phyloP scores from a whole-genome alignment of 306 rosid genomes.

The Prosopis cineraria region DNA sequence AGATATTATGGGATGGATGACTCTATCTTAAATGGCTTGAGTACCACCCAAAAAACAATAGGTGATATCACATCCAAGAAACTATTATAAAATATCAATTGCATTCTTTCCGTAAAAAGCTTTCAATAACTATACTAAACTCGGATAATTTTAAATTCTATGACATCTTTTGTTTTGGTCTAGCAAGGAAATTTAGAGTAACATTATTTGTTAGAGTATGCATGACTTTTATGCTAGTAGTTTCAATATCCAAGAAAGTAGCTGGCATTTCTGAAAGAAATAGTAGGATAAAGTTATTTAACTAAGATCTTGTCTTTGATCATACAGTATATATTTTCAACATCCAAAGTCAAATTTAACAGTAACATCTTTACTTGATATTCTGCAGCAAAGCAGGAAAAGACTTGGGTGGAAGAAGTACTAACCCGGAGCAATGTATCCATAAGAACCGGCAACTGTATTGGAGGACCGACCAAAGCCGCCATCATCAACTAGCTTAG shows the following conservation, averaged over 20 bases:
- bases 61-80: neutral
- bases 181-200: neutral
- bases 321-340: neutral
- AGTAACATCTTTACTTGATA: neutral
- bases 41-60: neutral
- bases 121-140: neutral
- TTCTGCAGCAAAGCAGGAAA: neutral
- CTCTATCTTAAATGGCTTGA: neutral
- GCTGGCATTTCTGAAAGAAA: neutral
- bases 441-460: conserved; percentile 96
- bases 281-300: neutral
- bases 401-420: conserved; percentile 10
- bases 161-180: neutral
- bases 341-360: neutral
- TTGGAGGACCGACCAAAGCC: conserved; percentile 81
- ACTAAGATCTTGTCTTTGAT: neutral
- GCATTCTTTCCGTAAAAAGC: neutral
- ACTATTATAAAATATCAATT: neutral
- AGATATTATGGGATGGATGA: neutral
- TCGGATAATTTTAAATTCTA: neutral
- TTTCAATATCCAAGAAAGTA: neutral
- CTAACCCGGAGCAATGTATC: conserved; percentile 96
- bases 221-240: neutral
- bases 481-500: conserved; percentile 87
- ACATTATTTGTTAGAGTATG: neutral